A percentile compares a stretch with the other conserved stretches of the same genome.
Conservation (phyloP, 75 land plant genomes). For the Sequoia sempervirens region DNA sequence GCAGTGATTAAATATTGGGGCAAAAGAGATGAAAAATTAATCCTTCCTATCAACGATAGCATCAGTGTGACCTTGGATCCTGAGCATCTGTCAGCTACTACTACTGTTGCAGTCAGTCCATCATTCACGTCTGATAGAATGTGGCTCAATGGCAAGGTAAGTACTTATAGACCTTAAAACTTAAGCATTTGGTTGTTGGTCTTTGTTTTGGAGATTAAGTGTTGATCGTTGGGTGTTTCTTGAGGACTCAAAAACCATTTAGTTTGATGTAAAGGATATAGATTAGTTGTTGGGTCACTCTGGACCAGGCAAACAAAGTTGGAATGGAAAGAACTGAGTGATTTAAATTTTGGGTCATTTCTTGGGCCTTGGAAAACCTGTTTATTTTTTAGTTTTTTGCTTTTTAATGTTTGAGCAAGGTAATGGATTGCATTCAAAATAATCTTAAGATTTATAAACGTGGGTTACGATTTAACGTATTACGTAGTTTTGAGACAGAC, state of each 20-base stretch:
- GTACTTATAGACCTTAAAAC: not conserved
- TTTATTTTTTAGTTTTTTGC: not conserved
- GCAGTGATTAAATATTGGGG: constrained; percentile 95
- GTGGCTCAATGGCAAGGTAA: constrained; percentile 98
- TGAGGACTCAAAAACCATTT: not conserved
- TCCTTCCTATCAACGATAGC: constrained; percentile 92
- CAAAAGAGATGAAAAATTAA: constrained; percentile 85
- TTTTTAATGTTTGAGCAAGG: not conserved
- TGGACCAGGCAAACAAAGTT: not conserved
- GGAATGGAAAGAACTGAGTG: too few species aligned
- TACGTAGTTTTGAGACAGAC: too few species aligned
- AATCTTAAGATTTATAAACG: not conserved
- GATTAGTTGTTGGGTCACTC: not conserved
- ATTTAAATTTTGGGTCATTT: not conserved
- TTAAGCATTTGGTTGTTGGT: not conserved
- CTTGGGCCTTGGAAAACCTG: not conserved
- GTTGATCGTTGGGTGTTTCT: not conserved
- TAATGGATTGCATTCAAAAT: not conserved
- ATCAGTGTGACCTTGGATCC: constrained; percentile 96
- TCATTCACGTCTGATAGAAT: constrained; percentile 71
- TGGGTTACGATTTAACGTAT: not conserved
- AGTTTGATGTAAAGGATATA: not conserved
- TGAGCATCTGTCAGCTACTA: constrained; percentile 85
- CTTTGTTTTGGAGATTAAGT: not conserved
- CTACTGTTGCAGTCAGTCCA: constrained; percentile 97